Evolutionary conservation across 2,329 filamentous ascomycete species (phyloP), one percentile per base, ranked within the genome.

Genomic region (Fusarium sp.): DNA sequence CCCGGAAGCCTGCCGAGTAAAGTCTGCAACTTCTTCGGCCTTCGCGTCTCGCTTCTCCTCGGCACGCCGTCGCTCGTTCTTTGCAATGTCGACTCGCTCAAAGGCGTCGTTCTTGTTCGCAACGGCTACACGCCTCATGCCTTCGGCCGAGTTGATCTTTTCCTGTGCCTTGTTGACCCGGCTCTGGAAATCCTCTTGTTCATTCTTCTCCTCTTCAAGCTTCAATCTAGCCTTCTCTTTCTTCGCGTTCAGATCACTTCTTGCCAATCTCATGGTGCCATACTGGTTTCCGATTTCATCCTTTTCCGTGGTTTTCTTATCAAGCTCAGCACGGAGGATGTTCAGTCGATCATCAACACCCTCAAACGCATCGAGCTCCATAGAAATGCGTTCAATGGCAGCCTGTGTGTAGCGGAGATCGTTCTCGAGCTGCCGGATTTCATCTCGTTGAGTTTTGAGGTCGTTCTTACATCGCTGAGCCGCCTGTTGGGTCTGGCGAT

Each of bases 301-400:
- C 11, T 79, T 78, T 66, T 84, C 77, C 3, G 78, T 77, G 7
- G 89, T 86, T 61, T 82, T 79, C 4, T 88, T 85, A 54, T 81
- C 77, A 1, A 96, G 83, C 51, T 87, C 82, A 14, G 82, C 78
- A 59, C 85, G 85, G 2, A 93, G 81, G 11, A 81, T 81, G 49
- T 89, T 85, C 1, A 95, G 81, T 57, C 85, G 84, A 53, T 87
- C 89, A 74, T 93, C 92, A 59, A 89, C 87, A 3, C 90, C 90
- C 64, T 91, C 86, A 50, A 87, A 87, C 25, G 81, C 84, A 67
- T 93, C 89, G 38, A 96, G 83, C 46, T 88, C 87, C 58, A 88
- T 86, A 74, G 50, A 85, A 73, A 64, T 78, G 68, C 58, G 73
- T 46, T 84, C 81, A 7, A 91, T 83, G 6, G 83, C 81, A 56